Percentiles rank a stretch among this genome's conserved stretches.
phyloP scores from a whole-genome alignment of 352 stramenopile genomes.

The Nothophytophthora sp. region DNA sequence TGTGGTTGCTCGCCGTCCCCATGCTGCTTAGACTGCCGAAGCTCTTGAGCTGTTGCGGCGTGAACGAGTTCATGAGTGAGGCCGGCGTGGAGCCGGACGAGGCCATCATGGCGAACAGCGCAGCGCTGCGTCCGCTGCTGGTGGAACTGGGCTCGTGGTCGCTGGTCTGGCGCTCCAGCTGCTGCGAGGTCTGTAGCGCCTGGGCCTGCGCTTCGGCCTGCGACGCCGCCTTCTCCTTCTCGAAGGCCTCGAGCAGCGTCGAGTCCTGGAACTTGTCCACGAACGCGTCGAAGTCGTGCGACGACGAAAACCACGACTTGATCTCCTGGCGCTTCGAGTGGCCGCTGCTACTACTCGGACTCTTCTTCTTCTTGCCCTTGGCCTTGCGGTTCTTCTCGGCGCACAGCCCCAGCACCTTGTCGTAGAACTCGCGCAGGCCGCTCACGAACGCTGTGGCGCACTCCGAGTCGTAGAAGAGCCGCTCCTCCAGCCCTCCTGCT shows the following conservation, averaged over 20 bases:
- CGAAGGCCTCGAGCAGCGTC: conserved; percentile 46
- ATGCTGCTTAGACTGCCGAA: conserved; percentile 72
- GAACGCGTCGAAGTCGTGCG: conserved; percentile 80
- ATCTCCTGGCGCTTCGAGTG: conserved; percentile 81
- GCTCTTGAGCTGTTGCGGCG: conserved; percentile 50
- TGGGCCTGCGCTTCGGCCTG: conserved; percentile 30
- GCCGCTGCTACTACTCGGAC: conserved; percentile 36
- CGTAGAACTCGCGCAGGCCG: conserved; percentile 69
- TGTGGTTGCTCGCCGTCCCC: conserved; percentile 31
- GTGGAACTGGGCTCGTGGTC: conserved; percentile 37
- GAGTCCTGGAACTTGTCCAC: conserved; percentile 73
- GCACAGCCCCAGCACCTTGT: conserved; percentile 54
- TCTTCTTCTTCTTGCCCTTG: conserved; percentile 52
- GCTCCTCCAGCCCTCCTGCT: conserved; percentile 44
- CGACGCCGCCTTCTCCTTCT: conserved; percentile 39
- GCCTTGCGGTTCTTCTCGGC: conserved; percentile 66
- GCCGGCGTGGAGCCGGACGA: too few relatives aligned
- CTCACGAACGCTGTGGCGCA: conserved; percentile 54
- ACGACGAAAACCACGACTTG: conserved; percentile 85
- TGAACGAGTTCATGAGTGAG: conserved; percentile 38
- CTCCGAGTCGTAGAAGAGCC: conserved; percentile 59
- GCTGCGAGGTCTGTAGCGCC: conserved; percentile 27
- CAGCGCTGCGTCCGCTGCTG: conserved; percentile 36
- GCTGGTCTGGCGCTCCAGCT: conserved; percentile 34
- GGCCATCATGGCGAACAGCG: conserved; percentile 32